Evolutionary conservation across 1,284 basidiomycete genomes (phyloP), one percentile per base, ranked within the genome.

Genomic region (Ustilago cynodontis): DNA sequence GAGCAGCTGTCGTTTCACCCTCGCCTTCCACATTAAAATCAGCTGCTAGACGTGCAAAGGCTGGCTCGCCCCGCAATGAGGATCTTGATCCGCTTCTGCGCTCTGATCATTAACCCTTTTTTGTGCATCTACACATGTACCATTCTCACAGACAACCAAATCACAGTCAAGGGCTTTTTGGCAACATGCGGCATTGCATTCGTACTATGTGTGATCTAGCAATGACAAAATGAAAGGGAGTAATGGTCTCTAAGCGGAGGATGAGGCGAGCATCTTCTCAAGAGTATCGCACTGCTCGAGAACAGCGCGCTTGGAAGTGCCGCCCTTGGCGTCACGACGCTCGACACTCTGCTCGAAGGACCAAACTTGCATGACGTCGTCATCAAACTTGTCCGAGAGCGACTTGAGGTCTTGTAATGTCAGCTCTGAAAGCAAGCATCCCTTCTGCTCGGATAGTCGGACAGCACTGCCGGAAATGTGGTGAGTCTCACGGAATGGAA

Each of bases 401-500:
- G 86, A 85, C 84, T 92, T 90, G 87, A 91, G 94, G 85, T 99
- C 94, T 29, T 90, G 87, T 55, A 95, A 88, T 1, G 91, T 90
- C 64, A 99, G 89, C 51, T 93, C 91, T 67, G 93, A 91, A 49
- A 99, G 89, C 81, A 93, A 92, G 82, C 92, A 92, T 76, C 90
- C 89, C 39, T 91, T 90, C 57, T 92, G 89, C 87, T 99, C 96
- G 0, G 96, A 95, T 39, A 98, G 89, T 3, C 95, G 94, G 62
- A 99, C 96, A 18, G 95, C 94, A 37, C 94, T 92, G 16, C 96
- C 96, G 8, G 96, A 98, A 80, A 99, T 92, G 87, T 99, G 96
- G 87, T 99, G 96, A 2, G 96, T 99, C 88, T 98, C 95, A 51
- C 96, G 92, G 91, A 99, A 99, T 8, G 96, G 96, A 39, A 89